Evolutionary conservation across 768 basidiomycete genomes (phyloP).

Genomic region (Lactarius trivialis): DNA sequence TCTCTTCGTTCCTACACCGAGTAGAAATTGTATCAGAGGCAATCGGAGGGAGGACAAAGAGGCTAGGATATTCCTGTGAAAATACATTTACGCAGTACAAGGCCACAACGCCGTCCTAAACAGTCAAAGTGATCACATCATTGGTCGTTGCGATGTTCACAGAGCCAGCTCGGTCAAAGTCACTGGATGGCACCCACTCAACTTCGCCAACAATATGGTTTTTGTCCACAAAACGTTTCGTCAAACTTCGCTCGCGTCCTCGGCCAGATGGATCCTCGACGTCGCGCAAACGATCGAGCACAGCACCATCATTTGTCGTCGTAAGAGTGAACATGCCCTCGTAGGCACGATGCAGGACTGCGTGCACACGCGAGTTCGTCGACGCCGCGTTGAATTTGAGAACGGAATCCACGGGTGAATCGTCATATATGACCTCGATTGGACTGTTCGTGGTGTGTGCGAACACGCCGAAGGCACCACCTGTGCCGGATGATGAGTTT

Average conservation of each 20-base stretch:
- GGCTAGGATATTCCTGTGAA: neutral
- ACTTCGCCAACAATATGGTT: neutral
- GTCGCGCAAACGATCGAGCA: constrained; percentile 21
- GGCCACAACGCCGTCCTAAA: neutral
- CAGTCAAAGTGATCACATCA: neutral
- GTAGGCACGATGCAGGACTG: constrained; percentile 33
- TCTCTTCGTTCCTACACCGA: neutral
- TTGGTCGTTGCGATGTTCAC: constrained; percentile 7
- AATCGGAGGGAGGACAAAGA: neutral
- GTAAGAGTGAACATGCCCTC: constrained; percentile 37
- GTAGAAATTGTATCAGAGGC: neutral
- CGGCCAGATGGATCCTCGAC: constrained; percentile 33
- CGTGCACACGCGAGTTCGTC: constrained; percentile 26
- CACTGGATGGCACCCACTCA: neutral
- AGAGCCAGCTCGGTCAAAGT: neutral
- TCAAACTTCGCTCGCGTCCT: constrained; percentile 30
- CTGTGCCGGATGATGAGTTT: constrained; percentile 19
- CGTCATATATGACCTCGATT: constrained; percentile 28
- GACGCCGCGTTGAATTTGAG: constrained; percentile 31
- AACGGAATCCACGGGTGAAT: constrained; percentile 33
- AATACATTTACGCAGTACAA: neutral
- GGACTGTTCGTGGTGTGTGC: constrained; percentile 29
- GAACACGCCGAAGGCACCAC: constrained; percentile 32
- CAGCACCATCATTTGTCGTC: constrained; percentile 25
- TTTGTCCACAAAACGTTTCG: neutral